These are phyloP conservation scores for Bauhinia variegata DNA, from an alignment of 306 rosid species.

Conservation along the genomic window DNA sequence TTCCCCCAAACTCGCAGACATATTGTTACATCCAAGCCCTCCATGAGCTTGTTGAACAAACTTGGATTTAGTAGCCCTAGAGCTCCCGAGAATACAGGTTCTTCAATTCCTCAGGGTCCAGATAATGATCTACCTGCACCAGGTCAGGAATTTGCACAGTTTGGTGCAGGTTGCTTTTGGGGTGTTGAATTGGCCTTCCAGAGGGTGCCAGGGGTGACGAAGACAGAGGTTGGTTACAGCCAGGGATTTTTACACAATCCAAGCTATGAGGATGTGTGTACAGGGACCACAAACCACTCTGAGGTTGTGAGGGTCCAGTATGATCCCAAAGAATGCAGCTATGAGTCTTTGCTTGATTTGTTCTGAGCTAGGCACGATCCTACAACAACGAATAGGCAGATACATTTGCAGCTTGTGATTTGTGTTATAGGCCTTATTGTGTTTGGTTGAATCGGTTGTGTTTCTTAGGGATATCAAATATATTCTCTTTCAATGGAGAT, in stretches of 20 bases:
- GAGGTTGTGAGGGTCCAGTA: constrained; percentile 90
- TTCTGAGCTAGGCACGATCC: constrained; percentile 93
- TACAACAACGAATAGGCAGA: constrained; percentile 93
- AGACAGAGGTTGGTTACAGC: constrained; percentile 86
- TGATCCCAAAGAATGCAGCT: constrained; percentile 71
- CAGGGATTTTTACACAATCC: constrained; percentile 83
- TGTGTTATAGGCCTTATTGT: constrained; percentile 8
- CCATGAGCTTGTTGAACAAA: constrained; percentile 80
- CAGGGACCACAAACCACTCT: constrained; percentile 68
- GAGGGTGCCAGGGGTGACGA: constrained; percentile 76
- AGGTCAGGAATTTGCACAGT: constrained; percentile 81
- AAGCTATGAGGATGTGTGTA: constrained; percentile 77
- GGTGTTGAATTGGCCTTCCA: constrained; percentile 92
- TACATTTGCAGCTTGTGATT: constrained; percentile 1
- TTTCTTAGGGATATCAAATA: constrained; percentile 1
- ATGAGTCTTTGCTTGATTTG: constrained; percentile 66
- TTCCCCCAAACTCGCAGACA: constrained; percentile 47
- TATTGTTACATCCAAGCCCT: constrained; percentile 40
- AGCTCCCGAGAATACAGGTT: constrained; percentile 55
- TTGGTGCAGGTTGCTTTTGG: constrained; percentile 99
- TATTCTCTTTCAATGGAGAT: constrained; percentile 16
- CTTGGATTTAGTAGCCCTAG: constrained; percentile 72
- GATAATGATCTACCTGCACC: constrained; percentile 85
- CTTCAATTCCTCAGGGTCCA: constrained; percentile 73
- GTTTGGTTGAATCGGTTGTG: constrained; percentile 19